These are phyloP conservation scores for Magnolia changhungtana DNA, from an alignment of 164 flowering plant genomes.

Conservation along the genomic window DNA sequence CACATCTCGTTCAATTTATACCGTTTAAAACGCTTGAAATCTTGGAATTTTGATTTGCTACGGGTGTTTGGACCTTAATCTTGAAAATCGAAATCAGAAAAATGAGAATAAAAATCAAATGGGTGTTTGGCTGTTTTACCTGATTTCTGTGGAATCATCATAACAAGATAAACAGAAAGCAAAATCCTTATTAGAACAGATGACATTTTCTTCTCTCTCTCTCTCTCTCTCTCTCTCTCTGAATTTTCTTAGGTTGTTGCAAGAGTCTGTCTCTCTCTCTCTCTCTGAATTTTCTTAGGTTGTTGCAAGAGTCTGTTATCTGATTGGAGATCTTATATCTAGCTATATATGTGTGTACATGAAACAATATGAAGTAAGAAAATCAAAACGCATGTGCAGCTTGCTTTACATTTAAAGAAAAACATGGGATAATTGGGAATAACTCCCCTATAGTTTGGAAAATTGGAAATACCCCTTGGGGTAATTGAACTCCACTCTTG, in stretches of 20 bases:
- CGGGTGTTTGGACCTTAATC: no score
- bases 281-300: background rate
- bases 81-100: no score
- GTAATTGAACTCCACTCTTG: no score
- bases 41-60: no score
- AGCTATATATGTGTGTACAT: background rate
- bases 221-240: background rate
- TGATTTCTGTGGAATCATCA: slow-evolving; percentile 30
- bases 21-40: no score
- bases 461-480: no score
- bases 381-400: background rate
- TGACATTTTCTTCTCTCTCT: slow-evolving; percentile 18
- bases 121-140: slow-evolving; percentile 27
- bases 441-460: no score
- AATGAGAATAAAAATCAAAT: background rate
- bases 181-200: slow-evolving; percentile 18
- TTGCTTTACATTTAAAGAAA: background rate
- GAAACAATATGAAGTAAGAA: background rate
- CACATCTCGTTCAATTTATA: no score
- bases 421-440: no score
- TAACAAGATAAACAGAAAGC: slow-evolving; percentile 29
- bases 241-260: background rate
- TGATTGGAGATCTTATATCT: no score
- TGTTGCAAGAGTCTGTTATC: no score
- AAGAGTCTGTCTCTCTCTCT: background rate